phyloP scores from a whole-genome alignment of 768 basidiomycete species.

The Amanita muscaria region DNA sequence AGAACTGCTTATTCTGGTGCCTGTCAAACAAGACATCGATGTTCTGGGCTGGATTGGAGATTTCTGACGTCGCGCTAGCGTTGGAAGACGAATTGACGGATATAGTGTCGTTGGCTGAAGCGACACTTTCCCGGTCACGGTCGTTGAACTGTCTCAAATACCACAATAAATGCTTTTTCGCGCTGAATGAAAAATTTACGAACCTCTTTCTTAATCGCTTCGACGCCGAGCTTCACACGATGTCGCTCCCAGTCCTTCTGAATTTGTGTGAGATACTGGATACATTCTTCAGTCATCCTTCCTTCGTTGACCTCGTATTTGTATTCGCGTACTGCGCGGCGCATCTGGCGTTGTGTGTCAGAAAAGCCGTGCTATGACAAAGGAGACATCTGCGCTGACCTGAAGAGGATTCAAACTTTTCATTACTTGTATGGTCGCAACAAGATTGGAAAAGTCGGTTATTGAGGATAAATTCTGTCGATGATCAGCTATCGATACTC shows the following conservation, averaged over 20 bases:
- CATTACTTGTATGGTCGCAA: conserved; percentile 85
- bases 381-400: conserved; percentile 28
- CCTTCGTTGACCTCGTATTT: conserved; percentile 91
- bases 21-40: conserved; percentile 82
- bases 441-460: conserved; percentile 76
- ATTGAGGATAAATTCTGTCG: conserved; percentile 80
- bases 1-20: conserved; percentile 50
- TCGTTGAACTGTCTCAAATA: conserved; percentile 45
- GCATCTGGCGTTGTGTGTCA: conserved; percentile 57
- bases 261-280: conserved; percentile 87
- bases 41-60: conserved; percentile 35
- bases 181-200: conserved; percentile 7
- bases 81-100: conserved; percentile 26
- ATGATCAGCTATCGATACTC: background rate
- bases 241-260: conserved; percentile 98
- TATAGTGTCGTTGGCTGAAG: conserved; percentile 36
- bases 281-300: conserved; percentile 90
- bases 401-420: conserved; percentile 87
- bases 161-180: conserved; percentile 5
- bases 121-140: conserved; percentile 54
- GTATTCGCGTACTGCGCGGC: conserved; percentile 87
- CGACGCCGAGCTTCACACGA: conserved; percentile 78
- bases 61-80: conserved; percentile 26
- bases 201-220: conserved; percentile 79
- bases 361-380: background rate